These are phyloP conservation scores for Solanum piurae DNA, from an alignment of 257 asterid species.

Conservation along the genomic window DNA sequence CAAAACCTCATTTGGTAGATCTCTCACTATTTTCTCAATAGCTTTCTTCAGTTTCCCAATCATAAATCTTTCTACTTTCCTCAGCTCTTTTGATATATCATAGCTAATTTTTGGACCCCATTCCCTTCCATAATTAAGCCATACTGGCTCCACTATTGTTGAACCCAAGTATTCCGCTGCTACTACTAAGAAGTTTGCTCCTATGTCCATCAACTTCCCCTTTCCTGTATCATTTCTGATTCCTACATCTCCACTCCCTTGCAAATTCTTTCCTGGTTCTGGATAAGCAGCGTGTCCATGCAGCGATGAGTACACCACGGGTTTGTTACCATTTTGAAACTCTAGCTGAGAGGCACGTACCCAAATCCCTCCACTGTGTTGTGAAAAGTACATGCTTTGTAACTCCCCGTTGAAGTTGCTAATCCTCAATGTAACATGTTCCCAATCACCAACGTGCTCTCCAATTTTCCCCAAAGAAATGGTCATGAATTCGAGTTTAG, in stretches of 20 bases:
- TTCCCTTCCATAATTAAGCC: conserved; percentile 23
- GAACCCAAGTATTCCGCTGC: conserved; percentile 8
- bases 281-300: conserved; percentile 28
- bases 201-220: conserved; percentile 11
- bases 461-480: conserved; percentile 19
- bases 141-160: conserved; percentile 13
- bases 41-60: background rate
- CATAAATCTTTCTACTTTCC: background rate
- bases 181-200: conserved; percentile 3
- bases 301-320: conserved; percentile 19
- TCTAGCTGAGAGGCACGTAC: conserved; percentile 16
- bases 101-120: conserved; percentile 26
- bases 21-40: conserved; percentile 3
- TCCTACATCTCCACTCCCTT: conserved; percentile 18
- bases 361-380: conserved; percentile 30
- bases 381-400: conserved; percentile 14
- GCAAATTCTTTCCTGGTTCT: conserved; percentile 10
- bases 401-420: conserved; percentile 22
- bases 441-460: conserved; percentile 36
- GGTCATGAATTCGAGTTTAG: conserved; percentile 11
- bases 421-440: conserved; percentile 26
- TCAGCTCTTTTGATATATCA: conserved; percentile 4
- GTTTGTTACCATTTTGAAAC: conserved; percentile 13
- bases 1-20: conserved; percentile 13
- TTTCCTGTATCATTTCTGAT: conserved; percentile 17